Conservation (phyloP, 768 basidiomycete species). For the Vishniacozyma victoriae region DNA sequence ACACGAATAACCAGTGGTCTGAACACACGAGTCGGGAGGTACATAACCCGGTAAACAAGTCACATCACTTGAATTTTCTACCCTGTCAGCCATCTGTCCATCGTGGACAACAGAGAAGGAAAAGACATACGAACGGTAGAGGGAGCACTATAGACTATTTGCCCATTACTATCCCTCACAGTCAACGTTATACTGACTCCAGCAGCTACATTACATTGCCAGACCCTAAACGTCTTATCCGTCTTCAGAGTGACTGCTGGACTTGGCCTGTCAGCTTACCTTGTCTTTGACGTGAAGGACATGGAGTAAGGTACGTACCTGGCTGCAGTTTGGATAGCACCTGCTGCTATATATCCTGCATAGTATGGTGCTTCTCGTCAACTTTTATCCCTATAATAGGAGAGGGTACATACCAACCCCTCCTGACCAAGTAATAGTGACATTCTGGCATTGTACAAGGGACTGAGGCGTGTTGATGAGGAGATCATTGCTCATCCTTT, state of each 20-base stretch:
- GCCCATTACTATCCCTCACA: not conserved
- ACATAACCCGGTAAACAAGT: not conserved
- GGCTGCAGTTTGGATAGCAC: too few relatives aligned
- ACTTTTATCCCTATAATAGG: not conserved
- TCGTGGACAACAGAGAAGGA: not conserved
- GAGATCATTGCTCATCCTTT: too few relatives aligned
- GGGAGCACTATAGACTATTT: not conserved
- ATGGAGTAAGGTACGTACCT: too few relatives aligned
- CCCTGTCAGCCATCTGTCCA: not conserved
- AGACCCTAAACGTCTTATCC: not conserved
- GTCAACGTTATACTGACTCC: not conserved
- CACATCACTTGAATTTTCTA: not conserved
- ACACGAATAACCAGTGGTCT: too few relatives aligned
- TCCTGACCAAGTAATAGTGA: not conserved
- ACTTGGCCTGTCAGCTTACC: not conserved
- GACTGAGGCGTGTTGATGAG: not conserved
- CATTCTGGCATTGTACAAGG: not conserved
- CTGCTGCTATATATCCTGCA: not conserved
- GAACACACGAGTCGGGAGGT: too few relatives aligned
- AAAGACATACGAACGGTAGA: not conserved
- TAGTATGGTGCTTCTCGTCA: not conserved
- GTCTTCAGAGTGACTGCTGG: not conserved
- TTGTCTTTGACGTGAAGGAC: too few relatives aligned
- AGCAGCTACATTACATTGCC: not conserved
- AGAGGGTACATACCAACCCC: not conserved